A percentile compares a stretch with the other conserved stretches of the same genome.
Evolutionary conservation across 2,329 filamentous ascomycete species (phyloP).

Genomic region (Epichloe amarillans): DNA sequence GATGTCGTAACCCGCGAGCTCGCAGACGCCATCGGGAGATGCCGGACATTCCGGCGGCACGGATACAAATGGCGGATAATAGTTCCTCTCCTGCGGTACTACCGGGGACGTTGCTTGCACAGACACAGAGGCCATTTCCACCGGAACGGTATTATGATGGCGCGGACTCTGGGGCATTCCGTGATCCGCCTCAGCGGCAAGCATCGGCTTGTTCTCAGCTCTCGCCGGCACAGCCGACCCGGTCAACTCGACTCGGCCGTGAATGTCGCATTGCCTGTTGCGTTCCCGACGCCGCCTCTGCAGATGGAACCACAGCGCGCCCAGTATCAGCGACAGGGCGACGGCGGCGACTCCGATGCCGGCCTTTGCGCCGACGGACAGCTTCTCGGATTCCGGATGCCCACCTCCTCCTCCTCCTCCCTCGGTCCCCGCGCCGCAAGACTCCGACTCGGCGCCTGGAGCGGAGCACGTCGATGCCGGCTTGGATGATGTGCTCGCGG

Average conservation of each 20-base stretch:
- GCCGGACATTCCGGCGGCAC: neutral
- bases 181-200: neutral
- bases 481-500: neutral
- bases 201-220: neutral
- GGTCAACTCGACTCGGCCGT: neutral
- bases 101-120: slow-evolving; percentile 3
- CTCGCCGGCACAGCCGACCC: neutral
- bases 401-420: too few species aligned
- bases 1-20: slow-evolving; percentile 29
- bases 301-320: slow-evolving; percentile 32
- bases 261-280: neutral
- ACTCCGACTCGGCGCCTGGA: slow-evolving; percentile 23
- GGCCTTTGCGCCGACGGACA: slow-evolving; percentile 38
- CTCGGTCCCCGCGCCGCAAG: slow-evolving; percentile 15
- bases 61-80: neutral
- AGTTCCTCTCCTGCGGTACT: neutral
- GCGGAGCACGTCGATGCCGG: slow-evolving; percentile 16
- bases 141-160: slow-evolving; percentile 21
- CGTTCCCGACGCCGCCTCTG: slow-evolving; percentile 16
- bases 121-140: slow-evolving; percentile 39
- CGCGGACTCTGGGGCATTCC: neutral
- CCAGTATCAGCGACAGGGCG: slow-evolving; percentile 29
- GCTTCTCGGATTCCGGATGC: slow-evolving; percentile 1
- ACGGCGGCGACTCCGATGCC: slow-evolving; percentile 44
- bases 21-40: slow-evolving; percentile 21